These are phyloP conservation scores for Dryas drummondii DNA, from an alignment of 306 rosid genomes.

Conservation along the genomic window DNA sequence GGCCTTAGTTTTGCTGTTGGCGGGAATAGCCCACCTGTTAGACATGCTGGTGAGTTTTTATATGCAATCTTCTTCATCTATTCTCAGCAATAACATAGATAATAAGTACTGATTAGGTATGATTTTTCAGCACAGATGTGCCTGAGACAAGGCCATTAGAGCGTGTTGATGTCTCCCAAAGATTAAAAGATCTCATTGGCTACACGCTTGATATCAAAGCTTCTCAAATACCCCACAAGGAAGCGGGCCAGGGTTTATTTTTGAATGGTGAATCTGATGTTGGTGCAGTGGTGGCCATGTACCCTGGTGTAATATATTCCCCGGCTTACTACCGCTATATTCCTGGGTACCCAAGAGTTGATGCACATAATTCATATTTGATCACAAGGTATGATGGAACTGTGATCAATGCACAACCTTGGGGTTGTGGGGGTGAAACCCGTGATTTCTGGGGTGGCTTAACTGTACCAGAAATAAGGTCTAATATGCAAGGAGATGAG, in stretches of 20 bases:
- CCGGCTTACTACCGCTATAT: constrained; percentile 83
- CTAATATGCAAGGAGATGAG: constrained; percentile 37
- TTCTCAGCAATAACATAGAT: neutral
- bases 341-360: constrained; percentile 89
- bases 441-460: constrained; percentile 61
- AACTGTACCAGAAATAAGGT: constrained; percentile 28
- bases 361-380: constrained; percentile 71
- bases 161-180: constrained; percentile 57
- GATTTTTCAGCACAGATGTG: constrained; percentile 65
- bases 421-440: constrained; percentile 73
- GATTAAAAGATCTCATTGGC: constrained; percentile 64
- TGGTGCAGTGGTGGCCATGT: constrained; percentile 75
- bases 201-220: constrained; percentile 67
- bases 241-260: constrained; percentile 78
- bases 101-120: constrained; percentile 24
- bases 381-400: constrained; percentile 82
- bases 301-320: constrained; percentile 80
- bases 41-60: constrained; percentile 45
- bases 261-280: constrained; percentile 70
- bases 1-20: constrained; percentile 89
- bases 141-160: constrained; percentile 57
- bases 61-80: neutral
- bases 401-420: constrained; percentile 82
- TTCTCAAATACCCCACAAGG: constrained; percentile 72
- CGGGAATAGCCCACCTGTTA: constrained; percentile 31